Conservation (phyloP, 192 early-diverging fungal genomes). For the Podila clonocystis region DNA sequence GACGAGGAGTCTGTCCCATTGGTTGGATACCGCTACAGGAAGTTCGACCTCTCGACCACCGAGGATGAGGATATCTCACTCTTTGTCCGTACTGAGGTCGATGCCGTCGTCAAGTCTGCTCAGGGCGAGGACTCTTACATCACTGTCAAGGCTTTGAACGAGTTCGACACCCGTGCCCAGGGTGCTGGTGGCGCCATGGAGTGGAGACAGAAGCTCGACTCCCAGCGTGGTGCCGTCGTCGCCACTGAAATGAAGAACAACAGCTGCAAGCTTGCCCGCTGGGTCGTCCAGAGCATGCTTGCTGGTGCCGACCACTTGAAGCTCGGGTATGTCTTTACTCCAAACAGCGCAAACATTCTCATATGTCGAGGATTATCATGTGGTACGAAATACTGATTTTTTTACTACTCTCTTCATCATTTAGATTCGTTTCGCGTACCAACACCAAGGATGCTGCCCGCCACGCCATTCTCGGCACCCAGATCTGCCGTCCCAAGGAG, state of each 20-base stretch:
- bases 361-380: not conserved
- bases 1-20: conserved; percentile 60
- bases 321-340: conserved; percentile 69
- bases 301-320: conserved; percentile 91
- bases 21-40: conserved; percentile 91
- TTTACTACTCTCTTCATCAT: not conserved
- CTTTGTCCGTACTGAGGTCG: conserved; percentile 90
- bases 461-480: conserved; percentile 86
- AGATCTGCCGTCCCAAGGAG: conserved; percentile 89
- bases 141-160: conserved; percentile 88
- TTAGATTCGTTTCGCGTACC: conserved; percentile 76
- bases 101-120: conserved; percentile 74
- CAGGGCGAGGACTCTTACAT: conserved; percentile 61
- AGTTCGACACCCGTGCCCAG: conserved; percentile 89
- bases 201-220: conserved; percentile 95
- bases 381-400: not conserved
- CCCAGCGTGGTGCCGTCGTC: conserved; percentile 95
- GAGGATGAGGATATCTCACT: conserved; percentile 75
- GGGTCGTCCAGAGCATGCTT: conserved; percentile 94
- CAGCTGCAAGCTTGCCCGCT: conserved; percentile 91
- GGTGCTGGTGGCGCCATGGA: conserved; percentile 89
- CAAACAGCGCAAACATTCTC: not conserved
- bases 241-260: conserved; percentile 99
- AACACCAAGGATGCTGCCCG: conserved; percentile 80
- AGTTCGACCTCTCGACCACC: conserved; percentile 76